Evolutionary conservation across 805 yeast species (phyloP).

Genomic region (Kodamaea hsintzibuensis): DNA sequence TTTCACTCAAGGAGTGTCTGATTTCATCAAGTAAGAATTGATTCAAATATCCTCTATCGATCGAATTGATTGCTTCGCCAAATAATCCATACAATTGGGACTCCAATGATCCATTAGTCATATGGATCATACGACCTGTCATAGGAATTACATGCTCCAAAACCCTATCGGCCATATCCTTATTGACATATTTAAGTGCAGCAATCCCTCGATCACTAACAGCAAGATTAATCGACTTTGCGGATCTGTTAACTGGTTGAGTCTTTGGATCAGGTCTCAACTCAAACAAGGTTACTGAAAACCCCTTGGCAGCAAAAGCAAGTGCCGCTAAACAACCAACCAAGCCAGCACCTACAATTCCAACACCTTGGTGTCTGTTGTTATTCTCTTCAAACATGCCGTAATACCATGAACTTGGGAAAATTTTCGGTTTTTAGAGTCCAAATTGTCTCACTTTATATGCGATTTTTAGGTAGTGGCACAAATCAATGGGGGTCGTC

Average conservation of each 20-base stretch:
- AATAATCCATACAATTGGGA: slow-evolving; percentile 76
- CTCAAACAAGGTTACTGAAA: slow-evolving; percentile 71
- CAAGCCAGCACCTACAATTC: slow-evolving; percentile 84
- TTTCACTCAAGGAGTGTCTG: slow-evolving; percentile 32
- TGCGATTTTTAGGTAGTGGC: background rate
- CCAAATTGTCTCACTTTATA: background rate
- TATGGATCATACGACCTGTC: slow-evolving; percentile 90
- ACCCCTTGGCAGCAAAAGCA: slow-evolving; percentile 75
- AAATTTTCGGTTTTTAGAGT: background rate
- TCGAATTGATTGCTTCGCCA: slow-evolving; percentile 84
- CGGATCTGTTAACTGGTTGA: slow-evolving; percentile 9
- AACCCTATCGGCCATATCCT: slow-evolving; percentile 54
- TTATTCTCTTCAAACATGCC: slow-evolving; percentile 8
- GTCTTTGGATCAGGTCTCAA: slow-evolving; percentile 66
- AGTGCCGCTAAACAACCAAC: slow-evolving; percentile 86
- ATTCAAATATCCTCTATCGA: slow-evolving; percentile 74
- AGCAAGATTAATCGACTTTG: slow-evolving; percentile 76
- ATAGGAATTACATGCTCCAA: slow-evolving; percentile 72
- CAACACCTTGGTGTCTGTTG: slow-evolving; percentile 31
- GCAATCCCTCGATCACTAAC: slow-evolving; percentile 82
- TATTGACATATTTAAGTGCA: slow-evolving; percentile 65
- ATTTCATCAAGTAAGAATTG: slow-evolving; percentile 63
- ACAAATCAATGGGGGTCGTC: background rate
- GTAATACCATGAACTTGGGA: background rate
- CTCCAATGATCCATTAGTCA: slow-evolving; percentile 52